These are phyloP conservation scores for Colletotrichum magnum DNA, from an alignment of 2,329 filamentous ascomycete species.

Conservation along the genomic window DNA sequence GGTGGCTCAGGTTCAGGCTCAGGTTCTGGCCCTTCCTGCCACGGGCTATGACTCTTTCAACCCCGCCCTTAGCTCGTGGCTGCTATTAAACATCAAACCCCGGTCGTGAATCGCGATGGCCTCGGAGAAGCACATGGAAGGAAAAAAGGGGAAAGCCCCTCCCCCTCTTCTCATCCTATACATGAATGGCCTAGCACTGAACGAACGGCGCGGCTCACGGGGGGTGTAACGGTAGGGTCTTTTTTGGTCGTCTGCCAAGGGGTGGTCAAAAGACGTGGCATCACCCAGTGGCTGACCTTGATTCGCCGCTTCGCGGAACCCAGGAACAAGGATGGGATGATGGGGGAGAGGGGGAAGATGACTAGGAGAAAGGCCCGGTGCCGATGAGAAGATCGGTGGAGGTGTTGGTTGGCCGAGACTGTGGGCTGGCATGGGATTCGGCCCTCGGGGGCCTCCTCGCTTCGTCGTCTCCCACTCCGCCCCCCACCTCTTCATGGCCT, in stretches of 20 bases:
- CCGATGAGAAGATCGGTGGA: conserved; percentile 33
- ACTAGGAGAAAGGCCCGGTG: conserved; percentile 7
- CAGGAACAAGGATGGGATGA: conserved; percentile 8
- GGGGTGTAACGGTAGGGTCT: neutral
- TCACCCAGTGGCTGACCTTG: conserved; percentile 6
- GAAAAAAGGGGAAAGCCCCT: conserved; percentile 2
- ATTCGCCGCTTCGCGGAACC: conserved; percentile 13
- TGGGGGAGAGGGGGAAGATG: neutral
- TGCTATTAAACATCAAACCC: conserved; percentile 6
- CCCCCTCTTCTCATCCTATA: neutral
- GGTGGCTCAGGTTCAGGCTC: neutral
- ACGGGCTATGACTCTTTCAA: conserved; percentile 16
- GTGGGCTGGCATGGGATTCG: conserved; percentile 11
- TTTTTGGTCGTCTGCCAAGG: neutral
- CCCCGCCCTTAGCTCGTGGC: conserved; percentile 6
- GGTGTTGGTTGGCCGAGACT: conserved; percentile 26
- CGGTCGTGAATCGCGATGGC: conserved; percentile 23
- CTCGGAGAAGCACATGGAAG: conserved; percentile 19
- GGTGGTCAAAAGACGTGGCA: neutral
- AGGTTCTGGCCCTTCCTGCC: too few relatives aligned
- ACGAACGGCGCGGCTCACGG: conserved; percentile 14
- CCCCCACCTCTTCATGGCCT: neutral
- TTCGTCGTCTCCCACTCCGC: neutral
- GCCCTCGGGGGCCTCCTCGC: neutral
- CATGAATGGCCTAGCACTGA: neutral